These are phyloP conservation scores for Globisporangium radiosum DNA, from an alignment of 352 stramenopile species.

Conservation along the genomic window DNA sequence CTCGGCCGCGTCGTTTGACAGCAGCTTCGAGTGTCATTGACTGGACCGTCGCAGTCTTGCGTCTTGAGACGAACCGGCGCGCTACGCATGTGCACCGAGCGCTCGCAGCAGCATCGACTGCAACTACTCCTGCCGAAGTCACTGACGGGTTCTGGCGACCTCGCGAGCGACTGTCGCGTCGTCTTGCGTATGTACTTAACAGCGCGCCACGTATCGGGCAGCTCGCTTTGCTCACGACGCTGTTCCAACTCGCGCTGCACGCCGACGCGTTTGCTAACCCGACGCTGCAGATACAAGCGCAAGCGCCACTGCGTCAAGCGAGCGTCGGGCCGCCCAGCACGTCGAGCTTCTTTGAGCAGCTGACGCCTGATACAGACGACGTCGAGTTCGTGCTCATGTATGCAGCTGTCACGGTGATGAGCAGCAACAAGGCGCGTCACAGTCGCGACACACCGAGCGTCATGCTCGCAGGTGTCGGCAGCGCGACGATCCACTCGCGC, in stretches of 20 bases:
- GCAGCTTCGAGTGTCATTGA: too few relatives aligned
- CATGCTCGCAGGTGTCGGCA: conserved; percentile 13
- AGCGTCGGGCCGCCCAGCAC: background rate
- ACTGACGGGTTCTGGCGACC: conserved; percentile 4
- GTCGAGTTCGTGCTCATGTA: conserved; percentile 23
- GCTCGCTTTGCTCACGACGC: conserved; percentile 13
- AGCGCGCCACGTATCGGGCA: background rate
- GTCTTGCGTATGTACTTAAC: background rate
- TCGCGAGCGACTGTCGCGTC: background rate
- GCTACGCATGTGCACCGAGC: background rate
- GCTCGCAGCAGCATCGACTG: background rate
- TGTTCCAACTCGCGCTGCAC: conserved; percentile 27
- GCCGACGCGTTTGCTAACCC: conserved; percentile 14
- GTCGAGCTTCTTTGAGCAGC: background rate
- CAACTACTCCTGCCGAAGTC: too few relatives aligned
- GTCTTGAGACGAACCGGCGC: conserved; percentile 4
- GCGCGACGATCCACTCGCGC: background rate
- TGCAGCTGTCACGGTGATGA: conserved; percentile 3
- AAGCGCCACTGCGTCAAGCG: background rate
- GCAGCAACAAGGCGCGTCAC: background rate
- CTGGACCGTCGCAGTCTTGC: conserved; percentile 3
- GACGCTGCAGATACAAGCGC: conserved; percentile 2
- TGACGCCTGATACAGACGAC: background rate
- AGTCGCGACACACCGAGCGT: background rate
- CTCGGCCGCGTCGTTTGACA: too few relatives aligned